Base-by-base conservation (phyloP, 2,329 filamentous ascomycete genomes). In the Claviceps sp. region DNA sequence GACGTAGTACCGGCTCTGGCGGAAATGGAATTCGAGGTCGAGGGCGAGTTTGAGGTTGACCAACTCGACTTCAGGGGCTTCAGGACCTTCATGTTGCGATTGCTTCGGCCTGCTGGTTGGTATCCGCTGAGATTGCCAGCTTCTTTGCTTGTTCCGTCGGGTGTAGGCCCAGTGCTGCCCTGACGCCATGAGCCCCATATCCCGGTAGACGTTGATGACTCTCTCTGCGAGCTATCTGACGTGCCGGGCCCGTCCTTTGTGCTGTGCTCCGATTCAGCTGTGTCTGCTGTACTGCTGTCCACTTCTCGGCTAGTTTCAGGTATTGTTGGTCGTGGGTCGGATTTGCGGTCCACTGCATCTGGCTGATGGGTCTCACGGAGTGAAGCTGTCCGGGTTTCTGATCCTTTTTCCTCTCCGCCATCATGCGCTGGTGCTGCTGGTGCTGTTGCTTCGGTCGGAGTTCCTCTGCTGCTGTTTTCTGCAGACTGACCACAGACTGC, bases 21-120 rank as follows among this genome's bases (percentile, higher is more conserved):
- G 11, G 75, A 74, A 1, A 70, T 70, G 0, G 83, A 77, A 22
- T 70, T 69, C 6, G 82, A 74, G 64, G 88, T 93, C 52, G 76
- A 77, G 1, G 91, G 83, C 62, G 30, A 34, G 30, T 34, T 34
- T 34, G 30, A 34, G 30, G 30, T 4, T 11, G 30, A 34, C 30
- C 30, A 34, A 34, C 30, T 34, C 5, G 82, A 74, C 64, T 89
- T 93, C 52, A 76, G 77, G 1, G 91, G 83, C 62, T 89, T 89
- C 50, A 97, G 73, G 1, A 96, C 85, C 71, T 95, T 97, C 85
- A 97, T 97, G 49, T 82, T 83, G 48, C 85, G 80, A 16, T 76
- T 70, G 17, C 72, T 68, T 47, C 81, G 73, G 62, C 81, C 69
- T 57, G 83, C 73, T 59, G 83, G 84, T 63, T 88, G 84, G 62